Evolutionary conservation across 1,284 basidiomycete genomes (phyloP), one percentile per base, ranked within the genome.

Genomic region (Ustilago lituana): DNA sequence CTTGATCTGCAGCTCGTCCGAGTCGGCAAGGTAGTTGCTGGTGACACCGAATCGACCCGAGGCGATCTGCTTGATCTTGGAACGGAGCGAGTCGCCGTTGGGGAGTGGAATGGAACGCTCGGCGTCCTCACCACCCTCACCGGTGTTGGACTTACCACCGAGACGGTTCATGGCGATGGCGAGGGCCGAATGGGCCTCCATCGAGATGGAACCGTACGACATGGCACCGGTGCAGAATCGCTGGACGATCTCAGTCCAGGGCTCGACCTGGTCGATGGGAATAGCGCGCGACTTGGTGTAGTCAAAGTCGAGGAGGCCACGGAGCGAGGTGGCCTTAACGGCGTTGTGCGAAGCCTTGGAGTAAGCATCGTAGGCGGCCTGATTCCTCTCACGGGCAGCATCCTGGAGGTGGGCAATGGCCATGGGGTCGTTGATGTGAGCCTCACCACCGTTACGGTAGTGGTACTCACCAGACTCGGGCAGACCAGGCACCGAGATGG

Each of bases 31-130:
- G 60, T 79, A 78, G 72, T 76, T 74, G 57, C 54, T 61, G 48
- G 78, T 79, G 7, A 78, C 78, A 70, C 78, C 78, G 54, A 79
- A 78, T 17, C 78, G 76, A 43, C 78, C 76, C 32, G 78, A 78
- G 41, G 77, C 78, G 31, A 80, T 77, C 70, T 80, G 78, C 73
- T 80, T 80, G 67, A 80, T 80, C 71, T 77, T 78, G 52, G 73
- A 76, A 35, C 77, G 78, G 26, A 80, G 69, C 56, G 78, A 80
- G 66, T 78, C 78, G 35, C 78, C 78, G 50, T 80, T 78, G 50
- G 78, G 78, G 12, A 80, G 65, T 9, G 78, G 78, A 37, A 78
- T 80, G 39, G 78, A 80, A 20, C 77, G 74, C 63, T 80, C 78
- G 14, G 78, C 73, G 52, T 80, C 77, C 55, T 80, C 78, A 66